Evolutionary conservation across 2,329 filamentous ascomycete genomes (phyloP), one percentile per base, ranked within the genome.

Genomic region (Venturia effusa): DNA sequence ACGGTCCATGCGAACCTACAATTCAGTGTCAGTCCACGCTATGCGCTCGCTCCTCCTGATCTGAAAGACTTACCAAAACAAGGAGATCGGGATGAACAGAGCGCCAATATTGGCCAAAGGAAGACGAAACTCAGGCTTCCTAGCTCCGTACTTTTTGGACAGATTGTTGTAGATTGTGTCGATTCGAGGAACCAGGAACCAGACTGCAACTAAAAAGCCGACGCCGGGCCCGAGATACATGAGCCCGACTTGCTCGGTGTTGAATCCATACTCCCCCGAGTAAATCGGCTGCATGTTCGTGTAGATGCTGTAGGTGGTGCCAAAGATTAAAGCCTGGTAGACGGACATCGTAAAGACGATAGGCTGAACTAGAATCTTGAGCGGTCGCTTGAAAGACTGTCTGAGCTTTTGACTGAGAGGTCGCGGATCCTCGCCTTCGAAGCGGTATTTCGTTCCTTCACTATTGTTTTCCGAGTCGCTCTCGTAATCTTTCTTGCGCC

Each of bases 201-300:
- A 77, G 27, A 79, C 75, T 7, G 76, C 74, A 54, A 74, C 71
- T 1, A 80, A 66, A 65, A 79, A 79, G 1, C 78, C 77, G 0
- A 76, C 65, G 0, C 78, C 78, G 4, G 76, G 78, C 1, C 75
- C 77, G 0, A 80, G 74, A 66, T 79, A 80, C 3, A 79, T 67
- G 0, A 80, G 68, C 0, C 78, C 78, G 24, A 79, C 77, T 67
- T 79, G 74, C 64, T 78, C 77, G 2, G 77, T 80, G 61, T 68
- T 74, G 68, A 80, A 79, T 64, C 75, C 75, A 65, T 80, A 80
- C 11, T 70, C 65, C 61, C 73, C 74, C 24, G 72, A 68, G 65
- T 77, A 80, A 64, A 80, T 79, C 22, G 74, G 73, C 66, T 79
- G 77, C 70, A 80, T 76, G 66, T 80, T 80, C 10, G 78, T 79